Conservation (phyloP, 176 grass and related monocot genomes). For the Microstegium vimineum region DNA sequence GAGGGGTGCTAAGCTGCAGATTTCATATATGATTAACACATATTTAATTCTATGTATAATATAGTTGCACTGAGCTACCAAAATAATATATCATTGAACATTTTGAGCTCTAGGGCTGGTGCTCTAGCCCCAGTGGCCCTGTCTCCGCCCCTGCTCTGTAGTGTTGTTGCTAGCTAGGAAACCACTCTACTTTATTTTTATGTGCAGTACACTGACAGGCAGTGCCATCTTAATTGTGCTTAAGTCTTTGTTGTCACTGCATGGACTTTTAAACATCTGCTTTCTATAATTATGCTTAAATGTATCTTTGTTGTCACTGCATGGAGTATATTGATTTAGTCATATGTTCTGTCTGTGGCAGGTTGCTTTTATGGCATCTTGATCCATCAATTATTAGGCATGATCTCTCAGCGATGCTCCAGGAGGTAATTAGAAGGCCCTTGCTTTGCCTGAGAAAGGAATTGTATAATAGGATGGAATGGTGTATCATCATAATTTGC, state of each 20-base stretch:
- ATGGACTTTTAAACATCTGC: not conserved
- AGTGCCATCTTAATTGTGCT: not conserved
- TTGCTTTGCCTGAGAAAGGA: constrained; percentile 78
- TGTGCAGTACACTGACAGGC: not conserved
- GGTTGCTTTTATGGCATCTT: constrained; percentile 66
- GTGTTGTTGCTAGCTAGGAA: not conserved
- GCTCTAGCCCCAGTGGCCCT: not conserved
- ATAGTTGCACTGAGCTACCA: too few relatives aligned
- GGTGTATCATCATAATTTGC: constrained; percentile 59
- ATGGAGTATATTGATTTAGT: constrained; percentile 8
- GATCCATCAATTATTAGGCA: constrained; percentile 67
- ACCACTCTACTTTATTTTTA: not conserved
- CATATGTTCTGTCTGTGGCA: constrained; percentile 22
- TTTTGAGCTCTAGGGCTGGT: not conserved
- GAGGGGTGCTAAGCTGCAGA: not conserved
- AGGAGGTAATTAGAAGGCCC: constrained; percentile 55
- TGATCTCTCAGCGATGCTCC: constrained; percentile 63
- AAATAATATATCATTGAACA: not conserved
- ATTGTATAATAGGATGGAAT: constrained; percentile 48
- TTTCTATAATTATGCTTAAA: not conserved
- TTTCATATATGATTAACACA: not conserved
- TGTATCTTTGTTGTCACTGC: not conserved
- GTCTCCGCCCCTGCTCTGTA: not conserved
- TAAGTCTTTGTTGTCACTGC: not conserved
- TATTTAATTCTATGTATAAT: not conserved